Evolutionary conservation across 495 filamentous ascomycete genomes (phyloP).

Genomic region (Staphylotrichum tortipilum): DNA sequence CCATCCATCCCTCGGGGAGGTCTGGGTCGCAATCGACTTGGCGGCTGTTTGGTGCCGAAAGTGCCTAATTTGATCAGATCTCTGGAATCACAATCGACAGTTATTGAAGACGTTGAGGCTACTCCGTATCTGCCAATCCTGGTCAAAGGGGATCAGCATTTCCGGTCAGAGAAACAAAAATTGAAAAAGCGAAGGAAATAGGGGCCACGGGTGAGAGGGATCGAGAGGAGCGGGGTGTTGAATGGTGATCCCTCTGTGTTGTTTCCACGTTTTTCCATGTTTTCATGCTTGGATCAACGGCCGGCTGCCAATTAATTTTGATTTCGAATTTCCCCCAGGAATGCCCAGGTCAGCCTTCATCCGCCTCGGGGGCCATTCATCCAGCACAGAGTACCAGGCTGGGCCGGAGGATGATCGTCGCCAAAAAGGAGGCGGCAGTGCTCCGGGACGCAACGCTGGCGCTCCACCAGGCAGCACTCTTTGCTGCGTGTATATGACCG

Average conservation of each 20-base stretch:
- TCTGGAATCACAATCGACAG: not conserved
- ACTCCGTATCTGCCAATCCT: not conserved
- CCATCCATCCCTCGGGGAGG: not conserved
- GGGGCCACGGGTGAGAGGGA: too few species aligned
- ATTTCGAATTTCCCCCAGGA: not conserved
- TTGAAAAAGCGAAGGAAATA: not conserved
- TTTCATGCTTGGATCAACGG: not conserved
- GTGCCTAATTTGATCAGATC: constrained; percentile 7
- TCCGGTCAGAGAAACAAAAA: not conserved
- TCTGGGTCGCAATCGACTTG: not conserved
- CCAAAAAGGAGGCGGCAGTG: not conserved
- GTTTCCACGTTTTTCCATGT: not conserved
- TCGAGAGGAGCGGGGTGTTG: too few species aligned
- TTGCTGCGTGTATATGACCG: constrained; percentile 1
- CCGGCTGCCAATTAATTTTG: not conserved
- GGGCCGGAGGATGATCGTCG: not conserved
- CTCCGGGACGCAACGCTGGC: not conserved
- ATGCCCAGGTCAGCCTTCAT: too few species aligned
- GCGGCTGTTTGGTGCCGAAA: constrained; percentile 12
- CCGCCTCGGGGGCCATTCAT: too few species aligned
- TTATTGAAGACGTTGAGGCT: too few species aligned
- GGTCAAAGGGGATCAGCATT: not conserved
- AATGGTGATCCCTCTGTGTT: too few species aligned
- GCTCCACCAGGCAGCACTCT: not conserved
- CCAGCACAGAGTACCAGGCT: too few species aligned